Conservation (phyloP, 2,329 filamentous ascomycete species). For the Colletotrichum incanum region DNA sequence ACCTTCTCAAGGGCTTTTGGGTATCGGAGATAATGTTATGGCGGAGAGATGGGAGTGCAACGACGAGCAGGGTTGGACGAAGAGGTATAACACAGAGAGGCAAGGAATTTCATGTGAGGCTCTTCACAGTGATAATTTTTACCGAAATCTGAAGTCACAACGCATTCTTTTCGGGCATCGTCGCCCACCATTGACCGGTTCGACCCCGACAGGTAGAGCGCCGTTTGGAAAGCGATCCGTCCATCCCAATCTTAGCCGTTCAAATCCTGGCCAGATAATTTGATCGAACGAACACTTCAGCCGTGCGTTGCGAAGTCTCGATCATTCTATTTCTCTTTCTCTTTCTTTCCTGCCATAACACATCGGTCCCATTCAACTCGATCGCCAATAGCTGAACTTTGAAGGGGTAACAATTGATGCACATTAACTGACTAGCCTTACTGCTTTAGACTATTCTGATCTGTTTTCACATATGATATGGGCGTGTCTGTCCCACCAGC, state of each 20-base stretch:
- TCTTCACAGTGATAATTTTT: too few relatives aligned
- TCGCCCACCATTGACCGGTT: not conserved
- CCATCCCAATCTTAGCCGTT: not conserved
- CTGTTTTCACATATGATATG: not conserved
- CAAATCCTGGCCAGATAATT: not conserved
- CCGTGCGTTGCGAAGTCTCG: not conserved
- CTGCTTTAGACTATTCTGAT: not conserved
- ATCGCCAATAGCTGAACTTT: not conserved
- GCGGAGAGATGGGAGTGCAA: too few relatives aligned
- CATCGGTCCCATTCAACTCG: not conserved
- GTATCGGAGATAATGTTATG: too few relatives aligned
- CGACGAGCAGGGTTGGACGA: too few relatives aligned
- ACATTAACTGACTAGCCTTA: not conserved
- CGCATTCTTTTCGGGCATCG: not conserved
- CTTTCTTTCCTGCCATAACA: too few relatives aligned
- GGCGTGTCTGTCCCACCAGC: not conserved
- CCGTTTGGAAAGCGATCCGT: not conserved
- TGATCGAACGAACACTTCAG: not conserved
- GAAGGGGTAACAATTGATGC: not conserved
- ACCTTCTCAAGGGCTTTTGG: too few relatives aligned
- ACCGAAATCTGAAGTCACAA: too few relatives aligned
- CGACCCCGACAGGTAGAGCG: not conserved
- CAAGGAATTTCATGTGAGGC: too few relatives aligned
- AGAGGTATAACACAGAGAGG: too few relatives aligned
- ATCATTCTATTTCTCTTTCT: too few relatives aligned